Evolutionary conservation across 1,284 basidiomycete genomes (phyloP), one percentile per base, ranked within the genome.

Genomic region (Pholiota adiposa): DNA sequence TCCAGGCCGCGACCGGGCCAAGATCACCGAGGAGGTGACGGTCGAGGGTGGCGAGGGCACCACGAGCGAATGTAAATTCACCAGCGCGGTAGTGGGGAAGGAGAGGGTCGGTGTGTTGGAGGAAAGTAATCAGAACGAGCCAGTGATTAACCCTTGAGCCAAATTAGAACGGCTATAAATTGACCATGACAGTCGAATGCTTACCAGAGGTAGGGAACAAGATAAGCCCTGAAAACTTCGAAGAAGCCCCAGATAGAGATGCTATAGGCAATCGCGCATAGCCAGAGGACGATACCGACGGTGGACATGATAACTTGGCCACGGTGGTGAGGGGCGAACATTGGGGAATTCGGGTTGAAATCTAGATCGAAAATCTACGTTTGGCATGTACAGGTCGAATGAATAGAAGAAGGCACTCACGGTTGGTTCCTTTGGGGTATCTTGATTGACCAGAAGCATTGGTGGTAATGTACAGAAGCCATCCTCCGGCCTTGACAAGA

Each of bases 61-160:
- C 97, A 69, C 97, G 94, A 55, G 92, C 83, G 84, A 99, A 99
- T 50, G 90, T 97, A 84, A 97, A 98, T 70, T 92, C 88, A 49
- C 89, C 77, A 23, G 90, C 88, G 67, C 93, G 92, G 85, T 98
- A 99, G 80, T 99, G 97, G 55, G 96, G 96, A 31, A 98, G 83
- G 44, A 92, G 74, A 19, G 96, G 94, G 79, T 98, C 97, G 69
- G 97, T 98, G 83, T 98, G 97, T 79, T 98, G 97, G 62, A 98
- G 84, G 89, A 93, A 96, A 29, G 94, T 96, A 79, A 96, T 95
- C 67, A 93, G 73, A 61, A 97, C 92, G 56, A 97, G 83, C 93
- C 94, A 96, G 83, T 93, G 90, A 79, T 93, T 92, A 49, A 90
- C 80, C 85, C 81, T 85, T 50, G 7, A 54, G 21, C 38, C 4